Evolutionary conservation across 73 alveolate species (phyloP).

Genomic region (Paramecium primaurelia): DNA sequence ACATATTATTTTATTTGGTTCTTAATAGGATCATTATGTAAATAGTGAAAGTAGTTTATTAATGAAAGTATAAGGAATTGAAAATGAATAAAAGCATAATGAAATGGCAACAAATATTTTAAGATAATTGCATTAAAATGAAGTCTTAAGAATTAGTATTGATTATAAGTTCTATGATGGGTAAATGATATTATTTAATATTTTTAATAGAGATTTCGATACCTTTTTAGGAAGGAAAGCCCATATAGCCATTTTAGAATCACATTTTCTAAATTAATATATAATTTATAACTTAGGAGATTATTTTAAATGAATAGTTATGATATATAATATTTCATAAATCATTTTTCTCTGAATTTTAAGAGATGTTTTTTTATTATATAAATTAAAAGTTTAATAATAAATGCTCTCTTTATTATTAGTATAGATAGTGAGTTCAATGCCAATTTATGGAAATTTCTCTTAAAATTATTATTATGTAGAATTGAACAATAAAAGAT

Average conservation of each 20-base stretch:
- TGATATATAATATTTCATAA: background rate
- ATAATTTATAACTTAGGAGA: constrained; percentile 57
- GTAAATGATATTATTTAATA: background rate
- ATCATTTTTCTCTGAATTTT: too few species aligned
- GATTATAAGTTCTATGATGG: constrained; percentile 47
- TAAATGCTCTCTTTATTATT: background rate
- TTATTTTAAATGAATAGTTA: constrained; percentile 10
- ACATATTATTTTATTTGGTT: constrained; percentile 18
- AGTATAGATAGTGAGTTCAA: background rate
- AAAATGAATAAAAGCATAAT: constrained; percentile 15
- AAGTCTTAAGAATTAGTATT: constrained; percentile 9
- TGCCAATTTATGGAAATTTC: background rate
- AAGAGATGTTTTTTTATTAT: background rate
- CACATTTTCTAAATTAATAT: constrained; percentile 39
- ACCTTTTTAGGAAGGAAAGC: constrained; percentile 63
- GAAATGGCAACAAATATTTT: constrained; percentile 37
- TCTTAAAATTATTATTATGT: background rate
- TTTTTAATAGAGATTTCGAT: constrained; percentile 33
- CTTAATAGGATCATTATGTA: constrained; percentile 42
- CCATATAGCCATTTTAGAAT: constrained; percentile 53
- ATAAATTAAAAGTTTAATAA: background rate
- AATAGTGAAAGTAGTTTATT: background rate
- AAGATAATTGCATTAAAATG: constrained; percentile 10
- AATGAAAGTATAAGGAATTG: background rate
- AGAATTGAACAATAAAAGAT: background rate